Conservation (phyloP, 2,329 filamentous ascomycete genomes). For the Cercospora canescens region DNA sequence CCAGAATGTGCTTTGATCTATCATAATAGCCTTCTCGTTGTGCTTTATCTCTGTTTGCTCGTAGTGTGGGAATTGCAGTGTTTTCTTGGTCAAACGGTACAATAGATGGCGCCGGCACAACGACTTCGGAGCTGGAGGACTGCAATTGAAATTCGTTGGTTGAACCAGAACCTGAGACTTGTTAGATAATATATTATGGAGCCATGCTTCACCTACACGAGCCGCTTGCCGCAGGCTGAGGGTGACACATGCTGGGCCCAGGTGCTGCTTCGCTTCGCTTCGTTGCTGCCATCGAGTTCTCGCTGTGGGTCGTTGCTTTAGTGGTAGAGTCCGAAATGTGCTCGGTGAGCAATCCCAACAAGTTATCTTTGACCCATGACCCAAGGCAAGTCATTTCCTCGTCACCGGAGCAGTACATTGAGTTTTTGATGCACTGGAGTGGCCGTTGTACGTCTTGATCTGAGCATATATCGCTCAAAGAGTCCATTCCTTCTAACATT, state of each 20-base stretch:
- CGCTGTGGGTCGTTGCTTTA: not conserved
- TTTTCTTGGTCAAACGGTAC: not conserved
- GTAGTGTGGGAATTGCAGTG: not conserved
- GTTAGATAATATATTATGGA: not conserved
- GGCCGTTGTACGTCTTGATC: not conserved
- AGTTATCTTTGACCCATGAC: not conserved
- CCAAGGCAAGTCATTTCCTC: not conserved
- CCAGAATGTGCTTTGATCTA: not conserved
- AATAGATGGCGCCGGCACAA: not conserved
- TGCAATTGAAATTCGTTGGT: not conserved
- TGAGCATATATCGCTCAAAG: not conserved
- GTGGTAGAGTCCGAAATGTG: not conserved
- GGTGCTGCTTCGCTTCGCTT: not conserved
- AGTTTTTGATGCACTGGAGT: not conserved
- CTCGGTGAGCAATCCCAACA: not conserved
- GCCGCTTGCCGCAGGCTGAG: not conserved
- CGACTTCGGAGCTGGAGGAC: not conserved
- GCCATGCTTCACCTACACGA: not conserved
- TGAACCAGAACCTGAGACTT: not conserved
- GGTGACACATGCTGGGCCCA: not conserved
- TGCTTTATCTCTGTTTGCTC: not conserved
- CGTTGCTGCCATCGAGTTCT: not conserved
- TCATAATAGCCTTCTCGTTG: not conserved
- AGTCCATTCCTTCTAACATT: not conserved
- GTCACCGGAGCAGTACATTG: not conserved